phyloP scores from a whole-genome alignment of 1,284 basidiomycete species.

The Austroboletus rostrupii region DNA sequence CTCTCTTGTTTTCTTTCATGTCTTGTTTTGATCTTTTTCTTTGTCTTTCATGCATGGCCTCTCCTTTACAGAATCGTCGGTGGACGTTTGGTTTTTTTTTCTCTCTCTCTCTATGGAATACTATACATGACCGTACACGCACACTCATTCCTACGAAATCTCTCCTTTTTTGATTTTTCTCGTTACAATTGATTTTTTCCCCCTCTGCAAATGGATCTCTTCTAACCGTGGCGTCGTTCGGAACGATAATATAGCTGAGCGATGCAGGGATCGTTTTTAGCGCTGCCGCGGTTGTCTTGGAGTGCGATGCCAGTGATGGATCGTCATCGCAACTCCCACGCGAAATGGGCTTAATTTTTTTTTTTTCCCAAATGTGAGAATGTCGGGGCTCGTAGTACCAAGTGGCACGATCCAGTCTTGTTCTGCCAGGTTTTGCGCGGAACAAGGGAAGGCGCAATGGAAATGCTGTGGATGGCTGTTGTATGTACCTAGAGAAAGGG shows the following conservation, averaged over 20 bases:
- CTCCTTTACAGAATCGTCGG: slow-evolving; percentile 13
- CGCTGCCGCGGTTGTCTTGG: too few species aligned
- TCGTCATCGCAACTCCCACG: too few species aligned
- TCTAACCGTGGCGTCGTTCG: background rate
- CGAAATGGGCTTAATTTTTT: background rate
- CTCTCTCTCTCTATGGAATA: slow-evolving; percentile 14
- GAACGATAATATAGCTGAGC: slow-evolving; percentile 1
- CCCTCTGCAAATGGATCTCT: slow-evolving; percentile 18
- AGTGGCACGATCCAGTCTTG: slow-evolving; percentile 3
- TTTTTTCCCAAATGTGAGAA: slow-evolving; percentile 16
- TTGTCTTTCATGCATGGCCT: slow-evolving; percentile 7
- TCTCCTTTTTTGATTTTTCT: slow-evolving; percentile 3
- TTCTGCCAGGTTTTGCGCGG: slow-evolving; percentile 6
- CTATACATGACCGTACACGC: slow-evolving; percentile 23
- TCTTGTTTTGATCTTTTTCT: background rate
- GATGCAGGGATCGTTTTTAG: background rate
- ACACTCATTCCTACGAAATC: slow-evolving; percentile 11
- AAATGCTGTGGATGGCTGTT: slow-evolving; percentile 6
- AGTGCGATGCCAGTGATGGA: background rate
- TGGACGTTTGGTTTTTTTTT: slow-evolving; percentile 11
- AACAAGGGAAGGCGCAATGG: slow-evolving; percentile 8
- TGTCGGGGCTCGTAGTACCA: background rate
- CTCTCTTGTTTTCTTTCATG: background rate
- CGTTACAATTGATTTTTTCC: background rate
- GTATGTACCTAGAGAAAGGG: background rate